These are phyloP conservation scores for Claviceps pazoutovae DNA, from an alignment of 2,329 filamentous ascomycete species.

Conservation along the genomic window DNA sequence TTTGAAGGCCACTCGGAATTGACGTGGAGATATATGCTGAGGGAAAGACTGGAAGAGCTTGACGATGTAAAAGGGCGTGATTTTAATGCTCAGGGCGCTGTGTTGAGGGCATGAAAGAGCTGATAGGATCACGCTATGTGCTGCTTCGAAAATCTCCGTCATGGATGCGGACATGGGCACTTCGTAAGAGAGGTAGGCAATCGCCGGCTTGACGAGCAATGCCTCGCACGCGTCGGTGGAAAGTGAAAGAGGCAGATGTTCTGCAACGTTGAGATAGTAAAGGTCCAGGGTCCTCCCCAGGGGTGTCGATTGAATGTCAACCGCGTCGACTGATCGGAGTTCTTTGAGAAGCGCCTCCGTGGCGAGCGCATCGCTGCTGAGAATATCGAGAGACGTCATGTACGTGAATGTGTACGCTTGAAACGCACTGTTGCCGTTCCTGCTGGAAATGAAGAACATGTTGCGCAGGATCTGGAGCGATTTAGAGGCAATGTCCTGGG, in stretches of 20 bases:
- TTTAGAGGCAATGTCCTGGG: slow-evolving; percentile 54
- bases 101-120: slow-evolving; percentile 71
- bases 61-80: slow-evolving; percentile 74
- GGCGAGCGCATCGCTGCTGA: slow-evolving; percentile 55
- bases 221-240: slow-evolving; percentile 54
- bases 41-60: slow-evolving; percentile 72
- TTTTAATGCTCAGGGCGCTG: slow-evolving; percentile 50
- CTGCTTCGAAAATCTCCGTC: slow-evolving; percentile 65
- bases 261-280: slow-evolving; percentile 76
- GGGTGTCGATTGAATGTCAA: slow-evolving; percentile 12
- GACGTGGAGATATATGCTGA: slow-evolving; percentile 59
- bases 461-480: slow-evolving; percentile 62
- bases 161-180: slow-evolving; percentile 30
- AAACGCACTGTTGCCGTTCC: slow-evolving; percentile 59
- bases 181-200: slow-evolving; percentile 50
- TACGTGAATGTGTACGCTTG: slow-evolving; percentile 78
- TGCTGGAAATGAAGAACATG: slow-evolving; percentile 67
- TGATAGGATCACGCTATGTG: slow-evolving; percentile 69
- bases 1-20: slow-evolving; percentile 80
- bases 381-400: slow-evolving; percentile 66
- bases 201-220: slow-evolving; percentile 59
- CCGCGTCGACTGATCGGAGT: slow-evolving; percentile 33
- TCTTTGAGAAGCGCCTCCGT: slow-evolving; percentile 52
- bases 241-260: slow-evolving; percentile 64
- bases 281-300: slow-evolving; percentile 64